Percentiles rank a stretch among this genome's conserved stretches.
phyloP scores from a whole-genome alignment of 2,329 filamentous ascomycete genomes.

The Cephalotrichum gorgonifer region DNA sequence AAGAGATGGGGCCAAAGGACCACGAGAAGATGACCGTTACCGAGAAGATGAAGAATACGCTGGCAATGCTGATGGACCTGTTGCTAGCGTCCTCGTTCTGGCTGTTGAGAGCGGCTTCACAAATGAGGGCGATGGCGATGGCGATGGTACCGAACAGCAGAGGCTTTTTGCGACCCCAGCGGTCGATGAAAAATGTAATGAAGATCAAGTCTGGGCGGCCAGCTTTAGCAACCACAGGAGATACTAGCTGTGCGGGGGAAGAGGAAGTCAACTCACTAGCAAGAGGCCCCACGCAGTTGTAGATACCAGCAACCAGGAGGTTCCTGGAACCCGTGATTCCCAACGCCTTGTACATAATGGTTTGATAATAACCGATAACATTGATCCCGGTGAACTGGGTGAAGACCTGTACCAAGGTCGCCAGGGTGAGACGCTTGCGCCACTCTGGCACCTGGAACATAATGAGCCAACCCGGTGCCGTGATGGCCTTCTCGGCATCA shows the following conservation, averaged over 20 bases:
- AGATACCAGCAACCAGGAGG: conserved; percentile 47
- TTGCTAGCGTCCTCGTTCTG: conserved; percentile 29
- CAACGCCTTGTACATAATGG: conserved; percentile 53
- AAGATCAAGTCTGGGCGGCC: conserved; percentile 41
- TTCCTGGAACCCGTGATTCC: conserved; percentile 27
- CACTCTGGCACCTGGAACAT: conserved; percentile 3
- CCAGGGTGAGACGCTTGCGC: conserved; percentile 49
- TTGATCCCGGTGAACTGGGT: conserved; percentile 71
- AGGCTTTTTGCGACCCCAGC: conserved; percentile 56
- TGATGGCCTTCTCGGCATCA: conserved; percentile 21
- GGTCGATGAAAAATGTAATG: conserved; percentile 53
- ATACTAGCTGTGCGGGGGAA: background rate
- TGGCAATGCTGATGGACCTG: conserved; percentile 42
- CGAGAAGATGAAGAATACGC: conserved; percentile 55
- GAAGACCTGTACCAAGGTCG: conserved; percentile 60
- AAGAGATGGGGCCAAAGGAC: conserved; percentile 48
- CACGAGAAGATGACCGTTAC: conserved; percentile 49
- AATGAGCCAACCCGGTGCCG: conserved; percentile 22
- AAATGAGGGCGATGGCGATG: conserved; percentile 46
- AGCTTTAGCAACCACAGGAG: background rate
- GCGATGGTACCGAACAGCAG: conserved; percentile 59
- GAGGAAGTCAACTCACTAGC: conserved; percentile 20
- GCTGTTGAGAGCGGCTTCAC: conserved; percentile 48
- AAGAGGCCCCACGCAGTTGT: conserved; percentile 47
- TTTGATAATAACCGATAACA: conserved; percentile 61